Conservation (phyloP, 176 grass and related monocot genomes). For the Musa troglodytarum region DNA sequence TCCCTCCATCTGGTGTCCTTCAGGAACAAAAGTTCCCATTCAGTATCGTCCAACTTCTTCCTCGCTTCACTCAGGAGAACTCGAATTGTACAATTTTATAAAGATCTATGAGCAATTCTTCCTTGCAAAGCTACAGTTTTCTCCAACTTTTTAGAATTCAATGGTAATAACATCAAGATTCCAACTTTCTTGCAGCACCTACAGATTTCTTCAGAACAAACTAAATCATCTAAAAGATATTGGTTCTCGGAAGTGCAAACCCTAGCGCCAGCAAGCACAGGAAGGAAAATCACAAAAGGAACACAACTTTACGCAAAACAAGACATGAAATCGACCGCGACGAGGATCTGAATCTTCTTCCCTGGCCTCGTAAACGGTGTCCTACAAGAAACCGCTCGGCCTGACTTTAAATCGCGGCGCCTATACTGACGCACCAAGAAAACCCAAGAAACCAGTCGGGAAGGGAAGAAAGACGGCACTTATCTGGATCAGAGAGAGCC, state of each 20-base stretch:
- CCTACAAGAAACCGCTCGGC: not conserved
- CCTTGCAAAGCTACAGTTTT: not conserved
- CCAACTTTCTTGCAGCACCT: too few species aligned
- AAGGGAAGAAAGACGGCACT: not conserved
- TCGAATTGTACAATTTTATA: not conserved
- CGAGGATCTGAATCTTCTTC: not conserved
- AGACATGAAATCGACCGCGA: not conserved
- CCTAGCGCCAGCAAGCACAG: not conserved
- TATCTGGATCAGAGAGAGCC: not conserved
- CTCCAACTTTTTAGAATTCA: not conserved
- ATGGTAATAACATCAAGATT: too few species aligned
- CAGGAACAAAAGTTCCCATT: not conserved
- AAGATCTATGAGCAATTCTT: not conserved
- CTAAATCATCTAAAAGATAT: not conserved
- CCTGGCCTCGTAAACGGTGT: not conserved
- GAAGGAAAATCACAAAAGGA: not conserved
- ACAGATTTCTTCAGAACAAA: not conserved
- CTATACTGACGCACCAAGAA: not conserved
- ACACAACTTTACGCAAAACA: not conserved
- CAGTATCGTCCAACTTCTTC: too few species aligned
- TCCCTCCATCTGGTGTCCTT: slow-evolving; percentile 51
- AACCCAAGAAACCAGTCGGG: not conserved
- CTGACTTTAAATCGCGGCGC: not conserved
- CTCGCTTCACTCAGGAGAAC: not conserved
- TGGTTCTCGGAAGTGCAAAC: not conserved